These are phyloP conservation scores for Craspedostauros australis DNA, from an alignment of 108 stramenopile species.

Conservation along the genomic window DNA sequence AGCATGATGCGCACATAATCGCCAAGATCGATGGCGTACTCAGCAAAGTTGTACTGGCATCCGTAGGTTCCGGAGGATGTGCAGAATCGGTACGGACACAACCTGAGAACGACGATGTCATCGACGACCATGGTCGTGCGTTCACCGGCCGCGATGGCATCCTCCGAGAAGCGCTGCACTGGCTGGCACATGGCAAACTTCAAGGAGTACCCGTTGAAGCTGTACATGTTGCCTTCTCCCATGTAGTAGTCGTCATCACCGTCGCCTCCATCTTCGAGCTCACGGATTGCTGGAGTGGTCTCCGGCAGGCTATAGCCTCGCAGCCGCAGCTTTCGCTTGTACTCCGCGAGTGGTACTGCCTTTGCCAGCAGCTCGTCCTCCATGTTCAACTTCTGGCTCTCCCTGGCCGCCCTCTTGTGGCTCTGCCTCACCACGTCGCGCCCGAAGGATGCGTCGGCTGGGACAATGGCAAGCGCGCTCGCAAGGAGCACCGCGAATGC, in stretches of 20 bases:
- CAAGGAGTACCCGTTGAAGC: slow-evolving; percentile 43
- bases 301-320: slow-evolving; percentile 4
- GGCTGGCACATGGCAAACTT: slow-evolving; percentile 60
- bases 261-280: slow-evolving; percentile 2
- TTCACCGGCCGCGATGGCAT: slow-evolving; percentile 50
- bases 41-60: slow-evolving; percentile 44
- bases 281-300: not conserved
- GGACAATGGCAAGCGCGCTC: no score
- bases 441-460: no score
- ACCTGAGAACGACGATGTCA: slow-evolving; percentile 54
- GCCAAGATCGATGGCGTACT: slow-evolving; percentile 42
- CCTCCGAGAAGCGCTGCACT: slow-evolving; percentile 49
- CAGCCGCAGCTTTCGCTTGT: slow-evolving; percentile 7
- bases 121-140: slow-evolving; percentile 47
- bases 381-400: not conserved
- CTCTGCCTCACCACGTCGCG: no score
- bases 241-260: slow-evolving; percentile 31
- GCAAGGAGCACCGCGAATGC: no score
- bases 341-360: slow-evolving; percentile 35
- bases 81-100: slow-evolving; percentile 45
- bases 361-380: slow-evolving; percentile 18
- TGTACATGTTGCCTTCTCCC: slow-evolving; percentile 14
- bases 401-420: not conserved
- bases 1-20: slow-evolving; percentile 60
- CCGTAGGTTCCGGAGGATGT: slow-evolving; percentile 29